Percentiles rank a stretch among this genome's conserved stretches.
Evolutionary conservation across 768 basidiomycete species (phyloP).

Genomic region (Hydnomerulius pinastri): DNA sequence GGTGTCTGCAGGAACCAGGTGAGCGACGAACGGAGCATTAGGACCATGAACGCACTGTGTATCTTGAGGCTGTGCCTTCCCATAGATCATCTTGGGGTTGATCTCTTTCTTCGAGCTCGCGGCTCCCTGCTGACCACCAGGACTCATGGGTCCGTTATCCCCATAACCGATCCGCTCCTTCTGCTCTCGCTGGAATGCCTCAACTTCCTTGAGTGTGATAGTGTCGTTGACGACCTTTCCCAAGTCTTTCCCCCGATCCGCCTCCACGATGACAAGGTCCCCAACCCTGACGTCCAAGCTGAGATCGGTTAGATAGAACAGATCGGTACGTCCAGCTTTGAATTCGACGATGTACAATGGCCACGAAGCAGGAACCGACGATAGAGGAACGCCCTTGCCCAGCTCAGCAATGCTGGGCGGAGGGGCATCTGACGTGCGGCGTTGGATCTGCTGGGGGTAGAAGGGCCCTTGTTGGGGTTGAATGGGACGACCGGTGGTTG

Average conservation of each 20-base stretch:
- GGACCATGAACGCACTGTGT: constrained; percentile 56
- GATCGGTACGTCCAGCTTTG: constrained; percentile 93
- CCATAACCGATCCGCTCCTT: constrained; percentile 52
- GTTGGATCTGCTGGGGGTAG: constrained; percentile 35
- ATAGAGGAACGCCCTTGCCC: constrained; percentile 87
- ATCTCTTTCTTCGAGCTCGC: constrained; percentile 79
- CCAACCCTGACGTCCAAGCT: constrained; percentile 70
- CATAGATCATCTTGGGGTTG: constrained; percentile 95
- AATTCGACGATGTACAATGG: constrained; percentile 98
- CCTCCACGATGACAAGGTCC: constrained; percentile 95
- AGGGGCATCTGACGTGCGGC: constrained; percentile 42
- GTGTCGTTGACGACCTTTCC: constrained; percentile 91
- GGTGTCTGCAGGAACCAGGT: constrained; percentile 50
- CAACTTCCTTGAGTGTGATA: constrained; percentile 87
- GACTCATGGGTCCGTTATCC: constrained; percentile 48
- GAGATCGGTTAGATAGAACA: constrained; percentile 86
- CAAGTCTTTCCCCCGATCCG: constrained; percentile 90
- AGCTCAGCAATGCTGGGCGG: constrained; percentile 51
- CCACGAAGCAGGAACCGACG: constrained; percentile 77
- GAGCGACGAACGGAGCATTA: constrained; percentile 1
- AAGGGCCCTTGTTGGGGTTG: constrained; percentile 31
- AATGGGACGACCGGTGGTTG: constrained; percentile 35
- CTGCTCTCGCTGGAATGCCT: constrained; percentile 85
- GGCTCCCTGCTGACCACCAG: constrained; percentile 41
- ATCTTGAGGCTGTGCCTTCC: constrained; percentile 82